A percentile compares a stretch with the other conserved stretches of the same genome.
These are phyloP conservation scores for Rubus idaeus DNA, from an alignment of 306 rosid genomes.

Conservation along the genomic window DNA sequence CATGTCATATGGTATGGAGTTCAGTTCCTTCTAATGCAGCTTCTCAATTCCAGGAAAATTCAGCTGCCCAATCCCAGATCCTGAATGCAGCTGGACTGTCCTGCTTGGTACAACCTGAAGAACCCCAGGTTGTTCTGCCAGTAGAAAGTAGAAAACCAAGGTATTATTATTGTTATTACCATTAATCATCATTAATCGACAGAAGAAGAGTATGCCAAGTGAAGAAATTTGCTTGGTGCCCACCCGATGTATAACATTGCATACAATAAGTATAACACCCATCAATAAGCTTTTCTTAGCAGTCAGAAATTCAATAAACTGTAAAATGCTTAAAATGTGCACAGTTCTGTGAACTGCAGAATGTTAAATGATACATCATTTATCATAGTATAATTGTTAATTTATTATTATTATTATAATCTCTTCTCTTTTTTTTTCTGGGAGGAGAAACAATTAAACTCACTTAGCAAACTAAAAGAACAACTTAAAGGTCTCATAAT, in stretches of 20 bases:
- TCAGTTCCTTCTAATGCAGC: not conserved
- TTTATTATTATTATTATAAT: too few species aligned
- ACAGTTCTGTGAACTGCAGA: not conserved
- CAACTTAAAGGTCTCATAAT: too few species aligned
- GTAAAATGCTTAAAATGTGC: not conserved
- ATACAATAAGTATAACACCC: not conserved
- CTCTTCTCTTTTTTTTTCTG: not conserved
- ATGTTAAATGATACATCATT: not conserved
- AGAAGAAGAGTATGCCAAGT: not conserved
- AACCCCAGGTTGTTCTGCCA: slow-evolving; percentile 90
- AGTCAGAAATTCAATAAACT: not conserved
- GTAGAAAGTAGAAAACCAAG: not conserved
- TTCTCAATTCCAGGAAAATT: slow-evolving; percentile 10
- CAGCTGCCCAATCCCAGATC: slow-evolving; percentile 1
- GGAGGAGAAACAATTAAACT: not conserved
- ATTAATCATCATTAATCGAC: not conserved
- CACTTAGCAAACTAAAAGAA: not conserved
- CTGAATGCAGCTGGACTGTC: slow-evolving; percentile 65
- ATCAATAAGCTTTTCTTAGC: not conserved
- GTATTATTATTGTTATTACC: not conserved
- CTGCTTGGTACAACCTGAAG: slow-evolving; percentile 84
- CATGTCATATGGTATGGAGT: not conserved
- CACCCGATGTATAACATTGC: not conserved
- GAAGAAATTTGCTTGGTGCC: too few species aligned
- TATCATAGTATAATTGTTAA: too few species aligned